Percentiles rank a stretch among this genome's conserved stretches.
Evolutionary conservation across 148 eudicot genomes (phyloP).

Genomic region (Chenopodium album): DNA sequence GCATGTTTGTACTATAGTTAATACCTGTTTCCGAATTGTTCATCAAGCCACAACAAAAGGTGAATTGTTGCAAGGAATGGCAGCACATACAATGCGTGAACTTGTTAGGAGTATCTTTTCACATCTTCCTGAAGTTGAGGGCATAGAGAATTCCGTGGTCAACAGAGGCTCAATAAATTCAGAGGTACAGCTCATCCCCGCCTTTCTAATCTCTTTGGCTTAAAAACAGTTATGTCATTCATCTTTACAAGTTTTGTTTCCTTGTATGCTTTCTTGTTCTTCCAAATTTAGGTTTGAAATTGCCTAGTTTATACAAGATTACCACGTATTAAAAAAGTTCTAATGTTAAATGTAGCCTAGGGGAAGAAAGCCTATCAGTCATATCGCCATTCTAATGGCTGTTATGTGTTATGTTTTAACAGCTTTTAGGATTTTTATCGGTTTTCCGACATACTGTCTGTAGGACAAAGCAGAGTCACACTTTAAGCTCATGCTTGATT

Average conservation of each 20-base stretch:
- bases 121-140: slow-evolving; percentile 57
- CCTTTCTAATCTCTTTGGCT: neutral
- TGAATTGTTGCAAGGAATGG: slow-evolving; percentile 85
- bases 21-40: slow-evolving; percentile 84
- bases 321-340: neutral
- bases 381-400: too few relatives aligned
- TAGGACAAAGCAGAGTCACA: neutral
- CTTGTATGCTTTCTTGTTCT: neutral
- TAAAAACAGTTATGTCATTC: neutral
- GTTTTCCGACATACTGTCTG: neutral
- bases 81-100: slow-evolving; percentile 92
- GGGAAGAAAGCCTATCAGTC: too few relatives aligned
- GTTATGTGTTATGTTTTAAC: too few relatives aligned
- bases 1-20: slow-evolving; percentile 89
- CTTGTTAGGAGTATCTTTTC: slow-evolving; percentile 75
- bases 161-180: slow-evolving; percentile 37
- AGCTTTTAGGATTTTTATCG: too few relatives aligned
- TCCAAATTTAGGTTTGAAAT: neutral
- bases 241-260: neutral
- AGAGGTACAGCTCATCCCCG: slow-evolving; percentile 43
- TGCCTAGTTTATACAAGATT: neutral
- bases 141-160: slow-evolving; percentile 28
- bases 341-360: neutral
- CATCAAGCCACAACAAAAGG: slow-evolving; percentile 91
- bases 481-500: neutral